Evolutionary conservation across 176 grass and related monocot genomes (phyloP), one percentile per base, ranked within the genome.

Genomic region (Dendrocalamus sinicus): DNA sequence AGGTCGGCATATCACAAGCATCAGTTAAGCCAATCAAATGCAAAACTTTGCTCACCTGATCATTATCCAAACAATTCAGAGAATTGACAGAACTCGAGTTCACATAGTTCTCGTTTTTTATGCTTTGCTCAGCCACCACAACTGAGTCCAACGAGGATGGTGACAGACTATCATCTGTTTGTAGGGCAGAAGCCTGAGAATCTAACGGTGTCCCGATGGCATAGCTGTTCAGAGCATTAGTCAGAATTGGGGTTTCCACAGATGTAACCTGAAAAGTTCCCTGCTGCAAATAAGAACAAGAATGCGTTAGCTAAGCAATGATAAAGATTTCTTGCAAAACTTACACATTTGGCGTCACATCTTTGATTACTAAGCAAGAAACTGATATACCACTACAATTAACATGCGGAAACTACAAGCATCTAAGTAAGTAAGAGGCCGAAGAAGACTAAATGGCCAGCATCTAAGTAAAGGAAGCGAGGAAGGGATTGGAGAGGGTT

Each of bases 81-180:
- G 93, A 93, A 66, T 87, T 88, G 70, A 87, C 84, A 0, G 93
- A 87, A 71, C 88, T 79, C 32, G 89, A 90, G 85, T 88, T 95
- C 13, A 71, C 91, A 67, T 62, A 95, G 81, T 90, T 93, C 77
- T 92, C 92, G 11, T 75, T 87, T 72, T 93, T 98, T 70, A 90
- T 86, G 83, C 92, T 83, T 81, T 81, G 82, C 70, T 91, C 96
- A 58, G 93, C 93, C 73, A 89, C 82, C 37, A 92, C 89, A 60
- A 95, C 93, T 1, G 95, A 93, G 84, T 93, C 95, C 62, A 98
- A 70, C 8, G 96, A 98, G 2, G 93, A 85, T 39, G 91, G 93
- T 16, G 96, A 98, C 17, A 98, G 70, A 76, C 93, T 93, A 63
- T 93, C 91, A 72, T 98, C 96, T 82, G 91, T 95, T 23, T 92